Base-by-base conservation (phyloP, 2,329 filamentous ascomycete genomes). In the Sclerotinia trifoliorum region DNA sequence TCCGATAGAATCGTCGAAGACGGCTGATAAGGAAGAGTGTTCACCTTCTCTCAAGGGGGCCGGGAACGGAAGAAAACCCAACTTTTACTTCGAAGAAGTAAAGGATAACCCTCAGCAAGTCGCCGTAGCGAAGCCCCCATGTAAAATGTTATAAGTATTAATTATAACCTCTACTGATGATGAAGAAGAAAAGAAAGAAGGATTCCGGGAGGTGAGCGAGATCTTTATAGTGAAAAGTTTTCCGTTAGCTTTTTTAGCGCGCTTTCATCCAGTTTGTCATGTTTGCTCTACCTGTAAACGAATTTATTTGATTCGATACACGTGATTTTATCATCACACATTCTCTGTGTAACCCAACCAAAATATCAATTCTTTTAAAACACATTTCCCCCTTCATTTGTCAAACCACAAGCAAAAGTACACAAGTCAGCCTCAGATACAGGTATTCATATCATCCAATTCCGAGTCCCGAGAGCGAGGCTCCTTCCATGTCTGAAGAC, bases 41-140 rank as follows among this genome's bases (percentile, higher is more conserved):
- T 78, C 74, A 74, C 77, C 73, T 74, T 80, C 75, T 67, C 66
- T 80, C 78, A 71, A 79, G 74, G 76, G 75, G 74, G 77, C 78
- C 79, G 80, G 80, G 79, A 81, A 81, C 79, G 79, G 79, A 79
- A 76, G 78, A 74, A 76, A 73, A 78, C 71, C 75, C 78, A 80
- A 74, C 60, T 70, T 70, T 66, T 66, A 70, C 58, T 62, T 70
- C 67, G 46, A 64, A 65, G 54, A 51, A 64, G 55, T 69, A 65
- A 68, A 70, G 75, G 74, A 76, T 75, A 75, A 78, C 77, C 77
- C 79, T 78, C 78, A 80, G 79, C 79, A 79, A 78, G 78, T 76
- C 76, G 74, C 78, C 77, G 76, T 77, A 79, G 78, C 74, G 77
- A 76, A 80, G 78, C 76, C 69, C 72, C 75, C 76, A 78, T 77